These are phyloP conservation scores for Fusarium oligoseptatum DNA, from an alignment of 2,329 filamentous ascomycete genomes.

Conservation along the genomic window DNA sequence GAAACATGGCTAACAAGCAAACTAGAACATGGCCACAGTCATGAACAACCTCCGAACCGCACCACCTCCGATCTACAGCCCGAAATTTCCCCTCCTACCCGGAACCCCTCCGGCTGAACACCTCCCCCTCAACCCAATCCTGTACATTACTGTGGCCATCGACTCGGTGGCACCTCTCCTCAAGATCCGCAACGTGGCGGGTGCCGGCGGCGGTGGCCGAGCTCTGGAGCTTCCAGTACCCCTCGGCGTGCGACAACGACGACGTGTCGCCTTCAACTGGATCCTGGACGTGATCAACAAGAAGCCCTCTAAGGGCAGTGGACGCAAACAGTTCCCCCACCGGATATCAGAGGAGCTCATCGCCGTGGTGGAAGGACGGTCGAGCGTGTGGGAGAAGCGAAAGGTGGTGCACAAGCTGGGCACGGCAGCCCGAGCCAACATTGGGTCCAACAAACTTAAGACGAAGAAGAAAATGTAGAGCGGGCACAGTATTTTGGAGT, in stretches of 20 bases:
- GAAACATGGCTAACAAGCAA: constrained; percentile 22
- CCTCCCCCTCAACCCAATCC: constrained; percentile 88
- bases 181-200: constrained; percentile 80
- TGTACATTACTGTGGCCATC: constrained; percentile 90
- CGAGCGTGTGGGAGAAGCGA: constrained; percentile 86
- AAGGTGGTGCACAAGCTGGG: constrained; percentile 83
- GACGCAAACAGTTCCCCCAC: constrained; percentile 78
- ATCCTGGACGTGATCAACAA: constrained; percentile 88
- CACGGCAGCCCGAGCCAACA: constrained; percentile 82
- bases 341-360: constrained; percentile 89
- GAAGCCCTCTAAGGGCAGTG: constrained; percentile 79
- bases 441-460: constrained; percentile 57
- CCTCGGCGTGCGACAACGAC: constrained; percentile 78
- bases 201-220: constrained; percentile 86
- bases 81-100: constrained; percentile 78
- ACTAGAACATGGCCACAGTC: constrained; percentile 85
- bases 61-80: constrained; percentile 81
- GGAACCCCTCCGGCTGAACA: constrained; percentile 81
- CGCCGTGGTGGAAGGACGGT: constrained; percentile 87
- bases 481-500: constrained; percentile 15
- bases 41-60: constrained; percentile 88
- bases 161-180: constrained; percentile 94
- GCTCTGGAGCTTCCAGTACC: constrained; percentile 87
- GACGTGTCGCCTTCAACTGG: constrained; percentile 86
- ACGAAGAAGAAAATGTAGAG: constrained; percentile 53